phyloP scores from a whole-genome alignment of 495 filamentous ascomycete species.

The Hypoxylon perforatum region DNA sequence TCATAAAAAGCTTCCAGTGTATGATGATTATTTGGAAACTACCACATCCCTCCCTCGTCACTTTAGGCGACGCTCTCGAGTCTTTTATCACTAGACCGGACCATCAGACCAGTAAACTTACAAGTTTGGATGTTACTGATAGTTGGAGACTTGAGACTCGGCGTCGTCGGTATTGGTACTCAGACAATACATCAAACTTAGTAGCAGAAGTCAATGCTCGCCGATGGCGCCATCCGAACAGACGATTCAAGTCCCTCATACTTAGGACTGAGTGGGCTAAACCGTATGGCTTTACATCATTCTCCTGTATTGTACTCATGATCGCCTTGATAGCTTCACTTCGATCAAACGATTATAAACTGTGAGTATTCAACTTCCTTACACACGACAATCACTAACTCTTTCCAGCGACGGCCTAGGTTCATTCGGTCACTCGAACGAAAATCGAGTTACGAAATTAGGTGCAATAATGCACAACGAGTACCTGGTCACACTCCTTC shows the following conservation, averaged over 20 bases:
- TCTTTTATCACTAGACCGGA: constrained; percentile 15
- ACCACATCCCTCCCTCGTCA: constrained; percentile 8
- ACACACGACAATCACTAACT: background rate
- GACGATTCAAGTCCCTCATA: constrained; percentile 2
- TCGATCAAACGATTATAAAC: background rate
- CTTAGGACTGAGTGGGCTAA: background rate
- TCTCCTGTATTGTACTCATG: background rate
- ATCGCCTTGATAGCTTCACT: background rate
- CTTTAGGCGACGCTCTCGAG: constrained; percentile 13
- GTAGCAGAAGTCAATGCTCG: constrained; percentile 1
- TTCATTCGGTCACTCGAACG: constrained; percentile 4
- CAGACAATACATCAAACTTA: background rate
- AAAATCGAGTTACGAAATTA: background rate
- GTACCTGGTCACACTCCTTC: constrained; percentile 1
- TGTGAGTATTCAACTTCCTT: background rate
- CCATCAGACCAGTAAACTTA: background rate
- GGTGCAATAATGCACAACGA: background rate
- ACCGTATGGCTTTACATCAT: background rate
- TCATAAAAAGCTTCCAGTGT: constrained; percentile 4
- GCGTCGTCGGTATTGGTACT: background rate
- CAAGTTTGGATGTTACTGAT: constrained; percentile 7
- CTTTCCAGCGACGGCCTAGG: background rate
- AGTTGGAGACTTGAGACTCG: background rate
- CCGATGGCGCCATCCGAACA: background rate
- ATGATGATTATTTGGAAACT: constrained; percentile 14